These are phyloP conservation scores for Parathielavia hyrcaniae DNA, from an alignment of 495 filamentous ascomycete genomes.

Conservation along the genomic window DNA sequence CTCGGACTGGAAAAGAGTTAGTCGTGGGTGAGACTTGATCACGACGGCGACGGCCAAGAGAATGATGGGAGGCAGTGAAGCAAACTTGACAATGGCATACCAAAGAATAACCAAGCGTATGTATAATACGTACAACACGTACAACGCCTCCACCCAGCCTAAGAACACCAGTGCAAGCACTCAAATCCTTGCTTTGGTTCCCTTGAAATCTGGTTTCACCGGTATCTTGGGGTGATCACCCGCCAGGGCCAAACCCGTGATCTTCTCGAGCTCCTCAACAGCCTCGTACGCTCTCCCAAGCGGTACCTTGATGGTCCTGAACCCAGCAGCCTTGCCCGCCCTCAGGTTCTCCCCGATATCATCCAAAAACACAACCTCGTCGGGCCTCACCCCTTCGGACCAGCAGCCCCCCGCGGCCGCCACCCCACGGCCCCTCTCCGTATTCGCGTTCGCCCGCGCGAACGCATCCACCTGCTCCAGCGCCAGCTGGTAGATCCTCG, in stretches of 20 bases:
- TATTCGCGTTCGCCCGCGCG: slow-evolving; percentile 41
- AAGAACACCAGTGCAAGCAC: neutral
- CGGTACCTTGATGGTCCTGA: slow-evolving; percentile 76
- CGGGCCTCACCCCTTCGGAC: slow-evolving; percentile 49
- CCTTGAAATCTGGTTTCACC: slow-evolving; percentile 33
- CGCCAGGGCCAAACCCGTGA: slow-evolving; percentile 45
- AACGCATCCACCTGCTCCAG: slow-evolving; percentile 56
- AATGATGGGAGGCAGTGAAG: no score
- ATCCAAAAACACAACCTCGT: slow-evolving; percentile 82
- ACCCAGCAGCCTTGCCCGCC: slow-evolving; percentile 65
- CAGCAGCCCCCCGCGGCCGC: slow-evolving; percentile 43
- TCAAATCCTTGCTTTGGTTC: slow-evolving; percentile 37
- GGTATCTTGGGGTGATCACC: slow-evolving; percentile 43
- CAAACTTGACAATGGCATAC: no score
- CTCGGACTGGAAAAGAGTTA: no score
- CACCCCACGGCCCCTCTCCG: slow-evolving; percentile 32
- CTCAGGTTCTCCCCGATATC: slow-evolving; percentile 95
- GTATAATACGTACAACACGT: neutral
- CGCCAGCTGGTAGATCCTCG: slow-evolving; percentile 70
- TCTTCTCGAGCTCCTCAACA: slow-evolving; percentile 46
- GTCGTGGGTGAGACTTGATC: no score
- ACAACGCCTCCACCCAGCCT: neutral
- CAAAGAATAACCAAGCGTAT: neutral
- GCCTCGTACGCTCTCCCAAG: slow-evolving; percentile 74
- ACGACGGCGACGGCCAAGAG: no score